A percentile compares a stretch with the other conserved stretches of the same genome.
These are phyloP conservation scores for Serendipita sp. DNA, from an alignment of 768 basidiomycete genomes.

Conservation along the genomic window DNA sequence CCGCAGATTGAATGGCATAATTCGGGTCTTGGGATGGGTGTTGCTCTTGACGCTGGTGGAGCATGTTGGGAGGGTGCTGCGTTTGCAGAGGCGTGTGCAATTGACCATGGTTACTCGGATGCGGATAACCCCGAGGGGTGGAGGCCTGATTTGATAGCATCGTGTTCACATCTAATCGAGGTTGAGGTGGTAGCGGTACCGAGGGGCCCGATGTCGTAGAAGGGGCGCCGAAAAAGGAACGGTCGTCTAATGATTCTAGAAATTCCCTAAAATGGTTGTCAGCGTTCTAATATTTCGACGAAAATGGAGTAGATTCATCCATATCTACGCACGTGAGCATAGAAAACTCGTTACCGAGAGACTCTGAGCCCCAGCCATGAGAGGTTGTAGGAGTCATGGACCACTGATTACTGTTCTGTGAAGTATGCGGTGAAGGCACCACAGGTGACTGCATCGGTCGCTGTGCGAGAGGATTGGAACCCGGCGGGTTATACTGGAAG, in stretches of 20 bases:
- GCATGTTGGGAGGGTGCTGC: conserved; percentile 6
- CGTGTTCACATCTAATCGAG: conserved; percentile 7
- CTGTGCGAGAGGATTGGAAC: too few species aligned
- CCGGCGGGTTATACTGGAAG: too few species aligned
- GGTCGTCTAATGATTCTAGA: conserved; percentile 73
- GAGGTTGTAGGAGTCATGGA: neutral
- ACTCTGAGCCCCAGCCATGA: conserved; percentile 35
- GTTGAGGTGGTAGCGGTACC: conserved; percentile 27
- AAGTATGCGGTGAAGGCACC: too few species aligned
- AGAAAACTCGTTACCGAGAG: conserved; percentile 66
- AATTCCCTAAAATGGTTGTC: conserved; percentile 46
- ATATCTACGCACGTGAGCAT: conserved; percentile 45
- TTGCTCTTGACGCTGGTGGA: neutral
- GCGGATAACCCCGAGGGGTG: conserved; percentile 6
- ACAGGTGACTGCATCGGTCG: conserved; percentile 15
- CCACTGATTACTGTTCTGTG: neutral
- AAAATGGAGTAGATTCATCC: neutral
- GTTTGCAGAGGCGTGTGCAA: conserved; percentile 9
- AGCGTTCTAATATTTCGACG: neutral
- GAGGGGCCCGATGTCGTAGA: conserved; percentile 30
- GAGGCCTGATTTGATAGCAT: too few species aligned
- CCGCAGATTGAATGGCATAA: neutral
- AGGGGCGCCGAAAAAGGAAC: conserved; percentile 56
- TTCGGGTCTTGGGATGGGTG: neutral
- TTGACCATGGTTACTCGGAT: conserved; percentile 8